Base-by-base conservation (phyloP, 1,139 yeast species). In the Kurtzmaniella natalensis region DNA sequence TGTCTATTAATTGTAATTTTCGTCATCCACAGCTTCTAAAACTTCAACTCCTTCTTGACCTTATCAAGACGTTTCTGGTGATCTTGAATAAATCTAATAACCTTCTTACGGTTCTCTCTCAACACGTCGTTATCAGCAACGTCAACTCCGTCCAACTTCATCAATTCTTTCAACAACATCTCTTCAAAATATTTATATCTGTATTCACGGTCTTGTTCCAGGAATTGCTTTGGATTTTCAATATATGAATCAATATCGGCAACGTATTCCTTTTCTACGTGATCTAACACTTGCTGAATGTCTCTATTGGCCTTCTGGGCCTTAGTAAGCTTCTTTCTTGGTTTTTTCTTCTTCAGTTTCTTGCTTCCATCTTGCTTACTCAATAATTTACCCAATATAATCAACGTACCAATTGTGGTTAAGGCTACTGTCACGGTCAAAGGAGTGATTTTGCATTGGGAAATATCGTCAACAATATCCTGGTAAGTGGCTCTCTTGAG, bases 91-190 rank as follows among this genome's bases (percentile, higher is more conserved):
- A 67, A 61, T 47, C 72, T 76, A 44, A 83, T 78, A 8, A 73
- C 72, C 38, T 66, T 70, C 51, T 76, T 81, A 46, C 94, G 69
- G 48, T 69, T 68, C 29, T 64, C 64, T 46, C 85, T 73, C 44
- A 82, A 61, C 5, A 65, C 61, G 1, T 61, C 70, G 46, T 75
- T 72, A 29, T 70, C 55, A 52, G 58, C 42, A 46, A 72, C 70
- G 37, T 82, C 87, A 27, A 83, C 64, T 2, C 72, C 79, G 47
- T 83, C 94, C 39, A 83, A 62, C 39, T 71, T 74, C 67, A 83
- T 67, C 45, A 81, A 57, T 44, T 81, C 70, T 50, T 82, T 81
- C 52, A 82, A 62, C 34, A 82, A 59, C 70, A 73, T 72, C 51
- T 83, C 94, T 43, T 77, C 81, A 50, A 69, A 77, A 50, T 66